Conservation (phyloP, 352 stramenopile species). For the Phytophthora lateralis region DNA sequence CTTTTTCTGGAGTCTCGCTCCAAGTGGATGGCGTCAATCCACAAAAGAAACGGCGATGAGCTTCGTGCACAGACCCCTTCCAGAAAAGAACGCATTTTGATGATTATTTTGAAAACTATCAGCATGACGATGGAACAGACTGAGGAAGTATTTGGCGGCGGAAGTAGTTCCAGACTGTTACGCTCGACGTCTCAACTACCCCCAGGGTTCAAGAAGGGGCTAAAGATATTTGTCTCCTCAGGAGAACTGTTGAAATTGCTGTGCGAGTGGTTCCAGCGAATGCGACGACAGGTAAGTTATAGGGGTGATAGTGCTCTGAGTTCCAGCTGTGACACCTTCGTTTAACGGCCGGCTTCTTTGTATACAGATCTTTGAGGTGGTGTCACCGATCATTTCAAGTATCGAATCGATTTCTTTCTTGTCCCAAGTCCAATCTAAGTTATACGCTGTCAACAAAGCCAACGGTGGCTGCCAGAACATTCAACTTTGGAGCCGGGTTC, state of each 20-base stretch:
- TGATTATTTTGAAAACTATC: conserved; percentile 66
- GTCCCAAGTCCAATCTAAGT: conserved; percentile 61
- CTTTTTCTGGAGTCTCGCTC: conserved; percentile 57
- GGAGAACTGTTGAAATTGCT: conserved; percentile 38
- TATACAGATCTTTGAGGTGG: conserved; percentile 49
- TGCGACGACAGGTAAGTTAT: conserved; percentile 44
- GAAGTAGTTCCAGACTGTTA: conserved; percentile 25
- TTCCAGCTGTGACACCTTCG: not conserved
- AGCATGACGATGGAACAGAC: conserved; percentile 59
- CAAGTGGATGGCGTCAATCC: conserved; percentile 50
- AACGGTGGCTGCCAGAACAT: conserved; percentile 41
- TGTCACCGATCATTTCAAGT: conserved; percentile 49
- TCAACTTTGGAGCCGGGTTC: conserved; percentile 42
- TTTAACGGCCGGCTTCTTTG: conserved; percentile 4
- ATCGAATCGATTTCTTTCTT: conserved; percentile 67
- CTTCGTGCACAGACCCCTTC: conserved; percentile 11
- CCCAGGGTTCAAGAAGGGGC: conserved; percentile 28
- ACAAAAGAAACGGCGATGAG: conserved; percentile 17
- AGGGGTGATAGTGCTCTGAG: not conserved
- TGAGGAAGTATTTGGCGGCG: conserved; percentile 61
- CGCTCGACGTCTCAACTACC: conserved; percentile 29
- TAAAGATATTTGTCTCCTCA: conserved; percentile 40
- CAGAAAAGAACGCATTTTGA: conserved; percentile 42
- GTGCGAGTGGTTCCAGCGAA: conserved; percentile 40
- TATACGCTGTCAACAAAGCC: conserved; percentile 45